Base-by-base conservation (phyloP, 106 monocot genomes). In the Dendrobium officinale region DNA sequence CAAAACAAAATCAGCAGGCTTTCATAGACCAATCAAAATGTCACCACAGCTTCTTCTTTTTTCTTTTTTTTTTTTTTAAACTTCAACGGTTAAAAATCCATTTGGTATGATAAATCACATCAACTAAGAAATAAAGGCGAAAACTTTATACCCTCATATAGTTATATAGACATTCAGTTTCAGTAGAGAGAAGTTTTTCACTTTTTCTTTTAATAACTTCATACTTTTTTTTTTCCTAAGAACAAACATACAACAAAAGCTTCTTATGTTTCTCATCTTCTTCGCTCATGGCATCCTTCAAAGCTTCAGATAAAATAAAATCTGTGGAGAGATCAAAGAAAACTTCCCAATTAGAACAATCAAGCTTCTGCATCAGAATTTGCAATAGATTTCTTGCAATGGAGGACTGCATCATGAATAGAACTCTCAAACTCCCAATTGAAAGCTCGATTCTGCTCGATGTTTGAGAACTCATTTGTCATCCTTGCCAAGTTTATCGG, bases 331-430 rank as follows among this genome's bases (percentile, higher is more conserved):
- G 24, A 33, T 18, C 18, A 18, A 8, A 20, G 37, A 11, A 70
- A 70, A 16, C 70, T 70, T 3, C 61, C 22, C 61, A 15, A 37
- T 2, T 74, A 1, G 16, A 43, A 74, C 42, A 76, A 47, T 76
- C 76, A 47, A 4, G 22, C 49, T 48, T 51, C 49, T 48, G 4
- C 41, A 37, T 5, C 0, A 41, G 66, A 79, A 59, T 74, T 75
- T 42, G 42, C 74, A 18, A 61, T 81, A 3, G 89, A 89, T 37
- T 79, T 87, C 81, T 90, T 90, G 83, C 90, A 90, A 44, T 90
- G 85, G 58, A 90, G 87, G 44, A 90, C 83, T 8, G 90, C 90
- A 9, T 90, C 90, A 10, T 85, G n/a, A 22, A 90, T 90, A 0
- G 85, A 82, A 17, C 68, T 87, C 70, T 87, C 87, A 5, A 73